Base-by-base conservation (phyloP, 805 yeast species). In the Pichia occidentalis region DNA sequence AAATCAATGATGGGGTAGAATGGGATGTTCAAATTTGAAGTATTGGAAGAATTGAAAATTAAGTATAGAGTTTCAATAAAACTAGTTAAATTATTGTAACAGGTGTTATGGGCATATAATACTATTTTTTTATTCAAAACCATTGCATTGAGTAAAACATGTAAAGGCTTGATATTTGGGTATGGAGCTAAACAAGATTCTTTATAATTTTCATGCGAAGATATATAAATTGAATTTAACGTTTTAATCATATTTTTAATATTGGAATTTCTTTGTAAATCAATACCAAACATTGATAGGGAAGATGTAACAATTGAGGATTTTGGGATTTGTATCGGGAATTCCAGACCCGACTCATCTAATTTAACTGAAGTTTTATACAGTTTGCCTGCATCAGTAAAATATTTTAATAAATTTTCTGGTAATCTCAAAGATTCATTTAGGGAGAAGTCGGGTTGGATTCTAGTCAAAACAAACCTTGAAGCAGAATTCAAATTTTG, bases 1-100 rank as follows among this genome's bases (percentile, higher is more conserved):
- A 79, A 70, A 45, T 80, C 87, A 29, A 77, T 61, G 22, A 76
- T 68, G 2, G 87, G 87, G 33, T 50, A 50, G 28, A 39, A 50
- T 7, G 51, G 46, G 18, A 44, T 42, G 7, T 37, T 30, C 6
- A 42, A 44, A 31, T 13, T 33, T 14, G 34, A 12, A 14, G 24
- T 19, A 8, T 33, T 32, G 4, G 21, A 20, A 6, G 27, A 29
- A 27, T 65, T 58, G 11, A 66, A 56, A 11, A 72, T 46, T 32
- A 71, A 63, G 34, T 67, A 46, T 1, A 70, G 53, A 11, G 68
- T 57, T 30, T 67, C 50, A 0, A 70, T 52, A 37, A 65, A 63
- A 52, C 73, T 77, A 39, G 68, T 65, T 18, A 74, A 64, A 40
- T 56, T 53, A 24, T 73, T 71, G 12, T 73, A 63, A 10, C 73